Conservation (phyloP, 345 rosid species). For the Raphanus raphanistrum region DNA sequence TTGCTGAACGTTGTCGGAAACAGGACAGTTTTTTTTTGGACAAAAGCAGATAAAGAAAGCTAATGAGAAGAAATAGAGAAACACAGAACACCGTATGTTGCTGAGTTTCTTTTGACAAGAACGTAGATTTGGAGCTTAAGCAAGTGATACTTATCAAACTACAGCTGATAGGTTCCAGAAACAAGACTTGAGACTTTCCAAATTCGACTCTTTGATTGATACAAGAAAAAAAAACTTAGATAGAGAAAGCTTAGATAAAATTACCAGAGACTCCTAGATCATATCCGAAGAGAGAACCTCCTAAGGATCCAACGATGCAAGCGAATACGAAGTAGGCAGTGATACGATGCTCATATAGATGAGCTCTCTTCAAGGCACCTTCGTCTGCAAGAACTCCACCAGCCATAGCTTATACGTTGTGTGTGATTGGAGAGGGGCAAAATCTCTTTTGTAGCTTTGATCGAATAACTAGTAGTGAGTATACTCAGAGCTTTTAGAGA, state of each 20-base stretch:
- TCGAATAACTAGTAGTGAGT: not conserved
- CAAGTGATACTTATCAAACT: not conserved
- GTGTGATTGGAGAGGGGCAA: not conserved
- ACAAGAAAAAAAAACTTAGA: not conserved
- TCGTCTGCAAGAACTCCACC: conserved; percentile 56
- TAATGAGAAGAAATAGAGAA: not conserved
- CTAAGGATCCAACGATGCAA: conserved; percentile 62
- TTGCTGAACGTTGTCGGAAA: not conserved
- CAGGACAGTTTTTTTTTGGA: not conserved
- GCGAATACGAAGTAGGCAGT: conserved; percentile 64
- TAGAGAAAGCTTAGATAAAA: conserved; percentile 22
- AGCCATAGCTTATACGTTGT: conserved; percentile 46
- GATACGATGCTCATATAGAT: conserved; percentile 61
- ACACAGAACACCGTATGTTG: not conserved
- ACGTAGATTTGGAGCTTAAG: not conserved
- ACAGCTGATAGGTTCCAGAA: not conserved
- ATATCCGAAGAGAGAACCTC: conserved; percentile 80
- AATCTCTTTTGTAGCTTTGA: not conserved
- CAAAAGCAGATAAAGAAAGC: not conserved
- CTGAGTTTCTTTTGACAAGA: conserved; percentile 2
- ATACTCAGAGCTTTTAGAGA: not conserved
- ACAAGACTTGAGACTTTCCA: not conserved
- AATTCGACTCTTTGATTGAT: not conserved
- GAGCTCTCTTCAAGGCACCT: conserved; percentile 57
- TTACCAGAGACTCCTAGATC: conserved; percentile 85